Base-by-base conservation (phyloP, 805 yeast genomes). In the Lipomyces yamanashiensis region DNA sequence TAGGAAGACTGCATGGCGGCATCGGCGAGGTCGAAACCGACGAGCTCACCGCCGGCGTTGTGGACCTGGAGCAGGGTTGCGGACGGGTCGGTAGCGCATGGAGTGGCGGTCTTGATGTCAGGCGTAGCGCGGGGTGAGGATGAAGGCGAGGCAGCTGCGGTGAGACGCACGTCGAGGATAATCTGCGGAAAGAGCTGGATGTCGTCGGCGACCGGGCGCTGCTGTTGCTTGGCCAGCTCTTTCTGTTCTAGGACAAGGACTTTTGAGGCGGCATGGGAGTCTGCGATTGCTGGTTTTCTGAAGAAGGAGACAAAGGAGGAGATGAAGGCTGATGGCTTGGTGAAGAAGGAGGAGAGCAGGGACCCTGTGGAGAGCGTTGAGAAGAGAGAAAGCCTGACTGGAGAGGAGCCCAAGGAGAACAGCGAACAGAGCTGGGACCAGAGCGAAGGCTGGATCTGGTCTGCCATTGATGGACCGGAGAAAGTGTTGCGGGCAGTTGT, bases 21-120 rank as follows among this genome's bases (percentile, higher is more conserved):
- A 43, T 64, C 68, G 37, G 61, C 53, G 15, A 65, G 44, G 54
- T 65, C 68, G 50, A 53, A 65, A 12, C 68, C 68, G 28, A 65
- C 64, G 36, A 65, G 62, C 58, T 65, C 68, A 34, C 67, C 68
- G 34, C 61, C 61, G 13, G 67, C 63, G 43, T 65, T 65, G 56
- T 61, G 66, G n/a, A 65, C 64, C 55, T 62, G 68, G 17, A 39
- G 43, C 3, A 60, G 50, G 17, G 62, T 59, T 6, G 65, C 56
- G 4, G 64, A 45, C 19, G 61, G 52, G 44, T 59, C 67, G n/a
- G 68, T 65, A 7, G 68, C 66, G 54, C 68, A 65, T 1, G 68
- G 64, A 5, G 68, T 65, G 10, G 61, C 54, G 17, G 63, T 45
- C 39, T 57, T 47, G 44, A 36, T 37, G 52, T 47, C 54, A 47